Base-by-base conservation (phyloP, 306 rosid genomes). In the Gynostemma pentaphyllum region DNA sequence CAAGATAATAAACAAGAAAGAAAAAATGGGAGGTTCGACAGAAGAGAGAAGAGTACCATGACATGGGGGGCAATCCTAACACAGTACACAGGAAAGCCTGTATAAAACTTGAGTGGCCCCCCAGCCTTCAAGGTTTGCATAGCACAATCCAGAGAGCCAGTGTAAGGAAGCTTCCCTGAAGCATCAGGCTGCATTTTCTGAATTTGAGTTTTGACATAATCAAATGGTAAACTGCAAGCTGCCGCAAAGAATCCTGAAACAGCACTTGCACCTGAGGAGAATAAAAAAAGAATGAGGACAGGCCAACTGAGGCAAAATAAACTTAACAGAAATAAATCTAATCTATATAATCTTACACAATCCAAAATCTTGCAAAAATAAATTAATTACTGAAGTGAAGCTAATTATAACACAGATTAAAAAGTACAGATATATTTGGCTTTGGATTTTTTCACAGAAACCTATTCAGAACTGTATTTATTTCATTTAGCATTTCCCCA, bases 171-270 rank as follows among this genome's bases (percentile, higher is more conserved):
- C 77, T 82, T 85, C 64, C 96, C 98, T 18, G 82, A 78, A 14
- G 96, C 95, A 74, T 91, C 86, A 72, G 81, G 89, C 57, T 84
- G 86, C 90, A 87, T 79, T 75, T 82, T 84, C 72, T 67, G 81
- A 39, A 71, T 78, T 52, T 80, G 95, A 45, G 90, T 84, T 71
- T 76, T 80, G 21, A 78, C 75, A 13, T 91, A 91, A 75, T 91
- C 96, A 60, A 88, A 91, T 37, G 90, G 95, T 72, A 87, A 73
- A 80, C 83, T 83, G 78, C 86, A 87, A 44, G 88, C 95, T 36
- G 90, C 67, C 34, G 86, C 88, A 0, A 84, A 81, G 67, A 87
- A 81, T 66, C 88, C 90, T 30, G 95, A 87, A 29, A 78, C 72
- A 5, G 72, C 37, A 76, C 95, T 82, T 28, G 95, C 95, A 70